A percentile compares a stretch with the other conserved stretches of the same genome.
These are phyloP conservation scores for Cutaneotrichosporon daszewskae DNA, from an alignment of 1,284 basidiomycete genomes.

Conservation along the genomic window DNA sequence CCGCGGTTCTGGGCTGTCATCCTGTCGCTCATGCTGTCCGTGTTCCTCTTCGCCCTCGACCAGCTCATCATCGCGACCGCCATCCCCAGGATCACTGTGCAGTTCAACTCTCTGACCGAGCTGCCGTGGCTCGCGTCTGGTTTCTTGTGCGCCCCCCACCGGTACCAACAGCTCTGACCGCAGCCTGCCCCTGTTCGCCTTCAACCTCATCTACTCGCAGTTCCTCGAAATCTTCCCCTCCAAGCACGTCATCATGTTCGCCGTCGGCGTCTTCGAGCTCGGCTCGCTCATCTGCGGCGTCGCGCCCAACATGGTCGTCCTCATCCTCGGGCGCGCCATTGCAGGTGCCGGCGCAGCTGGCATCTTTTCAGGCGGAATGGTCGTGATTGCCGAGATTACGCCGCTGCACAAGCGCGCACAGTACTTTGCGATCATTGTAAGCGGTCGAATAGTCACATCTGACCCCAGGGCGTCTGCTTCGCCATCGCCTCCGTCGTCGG, in stretches of 20 bases:
- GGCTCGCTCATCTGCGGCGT: constrained; percentile 55
- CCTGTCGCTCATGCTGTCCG: constrained; percentile 29
- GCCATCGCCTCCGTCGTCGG: constrained; percentile 47
- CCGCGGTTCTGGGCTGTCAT: constrained; percentile 37
- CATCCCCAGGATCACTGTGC: constrained; percentile 43
- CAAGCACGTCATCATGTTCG: constrained; percentile 47
- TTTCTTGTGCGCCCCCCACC: constrained; percentile 30
- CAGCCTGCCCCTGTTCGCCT: constrained; percentile 44
- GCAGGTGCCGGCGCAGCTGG: constrained; percentile 53
- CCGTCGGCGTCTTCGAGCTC: constrained; percentile 51
- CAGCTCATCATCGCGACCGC: constrained; percentile 50
- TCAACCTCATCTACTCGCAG: constrained; percentile 48
- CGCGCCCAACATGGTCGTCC: constrained; percentile 49
- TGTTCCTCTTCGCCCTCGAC: constrained; percentile 46
- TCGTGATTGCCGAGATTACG: constrained; percentile 43
- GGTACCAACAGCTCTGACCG: neutral
- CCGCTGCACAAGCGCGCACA: constrained; percentile 36
- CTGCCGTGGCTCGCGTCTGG: constrained; percentile 47
- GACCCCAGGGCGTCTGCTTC: constrained; percentile 32
- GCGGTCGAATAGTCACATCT: constrained; percentile 26
- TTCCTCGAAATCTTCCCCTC: constrained; percentile 45
- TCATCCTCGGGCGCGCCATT: constrained; percentile 53
- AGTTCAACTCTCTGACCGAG: constrained; percentile 49
- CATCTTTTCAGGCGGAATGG: constrained; percentile 48
- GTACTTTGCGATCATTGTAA: constrained; percentile 30